Conservation (phyloP, 1,284 basidiomycete genomes). For the Apiotrichum akiyoshidainum region DNA sequence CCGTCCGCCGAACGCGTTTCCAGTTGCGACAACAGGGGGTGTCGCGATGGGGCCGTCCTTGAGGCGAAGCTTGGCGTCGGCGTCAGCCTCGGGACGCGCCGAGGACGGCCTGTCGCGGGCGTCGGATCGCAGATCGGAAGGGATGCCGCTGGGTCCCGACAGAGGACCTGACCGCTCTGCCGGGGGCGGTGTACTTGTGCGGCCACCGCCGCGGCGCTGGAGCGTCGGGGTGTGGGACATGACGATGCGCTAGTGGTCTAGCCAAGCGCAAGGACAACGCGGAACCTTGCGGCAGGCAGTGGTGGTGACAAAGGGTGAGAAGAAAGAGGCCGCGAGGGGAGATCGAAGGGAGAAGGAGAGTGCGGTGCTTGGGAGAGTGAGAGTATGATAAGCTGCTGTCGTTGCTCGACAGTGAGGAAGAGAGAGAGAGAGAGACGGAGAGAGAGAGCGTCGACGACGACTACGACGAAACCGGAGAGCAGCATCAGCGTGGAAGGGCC, state of each 20-base stretch:
- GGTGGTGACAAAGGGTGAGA: too few species aligned
- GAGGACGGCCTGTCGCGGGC: neutral
- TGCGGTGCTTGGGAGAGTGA: too few species aligned
- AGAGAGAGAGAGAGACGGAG: too few species aligned
- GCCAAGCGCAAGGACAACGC: neutral
- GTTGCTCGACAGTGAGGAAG: too few species aligned
- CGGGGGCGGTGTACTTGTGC: slow-evolving; percentile 1
- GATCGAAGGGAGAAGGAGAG: too few species aligned
- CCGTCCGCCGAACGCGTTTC: slow-evolving; percentile 30
- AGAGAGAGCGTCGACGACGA: too few species aligned
- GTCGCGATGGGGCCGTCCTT: slow-evolving; percentile 6
- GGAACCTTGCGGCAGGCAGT: too few species aligned
- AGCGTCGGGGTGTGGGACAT: slow-evolving; percentile 15
- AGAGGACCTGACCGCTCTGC: neutral
- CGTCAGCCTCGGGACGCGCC: slow-evolving; percentile 17
- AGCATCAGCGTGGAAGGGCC: too few species aligned
- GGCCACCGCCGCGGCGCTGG: slow-evolving; percentile 9
- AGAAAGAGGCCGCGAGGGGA: too few species aligned
- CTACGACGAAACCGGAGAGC: too few species aligned
- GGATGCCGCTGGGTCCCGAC: slow-evolving; percentile 2
- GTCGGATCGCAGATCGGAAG: neutral
- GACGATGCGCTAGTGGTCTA: neutral
- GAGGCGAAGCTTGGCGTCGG: slow-evolving; percentile 18
- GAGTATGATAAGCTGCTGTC: too few species aligned
- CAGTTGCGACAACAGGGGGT: slow-evolving; percentile 4